Evolutionary conservation across 768 basidiomycete genomes (phyloP), one percentile per base, ranked within the genome.

Genomic region (Lactarius psammicola): DNA sequence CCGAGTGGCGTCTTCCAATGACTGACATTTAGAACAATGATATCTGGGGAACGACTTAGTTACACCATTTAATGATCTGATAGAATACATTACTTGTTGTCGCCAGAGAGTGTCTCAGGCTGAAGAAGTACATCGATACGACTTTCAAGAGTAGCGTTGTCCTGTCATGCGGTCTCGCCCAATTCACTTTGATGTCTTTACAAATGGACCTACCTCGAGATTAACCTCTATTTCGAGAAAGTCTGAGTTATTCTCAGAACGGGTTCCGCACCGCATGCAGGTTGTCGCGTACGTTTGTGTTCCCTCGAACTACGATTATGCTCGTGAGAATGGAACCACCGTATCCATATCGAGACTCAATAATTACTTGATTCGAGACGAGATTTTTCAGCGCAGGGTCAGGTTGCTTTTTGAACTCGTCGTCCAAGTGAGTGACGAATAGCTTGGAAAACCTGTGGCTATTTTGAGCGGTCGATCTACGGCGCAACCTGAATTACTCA

Each of bases 181-280:
- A 5, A 67, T 11, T 56, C 46, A 44, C 49, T 26, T 36, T 38
- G 17, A 10, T 6, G 17, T n/a, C 46, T 30, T 23, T 11, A 30
- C 20, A 64, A 20, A 10, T 23, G 33, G 13, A 70, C 76, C 59
- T 63, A 91, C 94, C 78, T 88, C 82, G 65, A 98, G 82, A 69
- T 82, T 93, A 66, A 98, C 83, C 74, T 96, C 95, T 38, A 98
- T 81, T 74, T 98, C 96, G 20, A 91, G 80, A 72, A 95, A 98
- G 62, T 87, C 80, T n/a, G 85, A 80, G 46, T 80, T 75, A 51
- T 82, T 84, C 76, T 94, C 87, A 18, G 92, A 94, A 58, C 79
- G 80, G 68, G 82, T 82, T 28, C 80, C 76, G 72, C 96, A 98
- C 2, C 77, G 78, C 63, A 84, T 75, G 72, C 96, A 98, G 18